These are phyloP conservation scores for Candida tibetensis DNA, from an alignment of 805 yeast genomes.

Conservation along the genomic window DNA sequence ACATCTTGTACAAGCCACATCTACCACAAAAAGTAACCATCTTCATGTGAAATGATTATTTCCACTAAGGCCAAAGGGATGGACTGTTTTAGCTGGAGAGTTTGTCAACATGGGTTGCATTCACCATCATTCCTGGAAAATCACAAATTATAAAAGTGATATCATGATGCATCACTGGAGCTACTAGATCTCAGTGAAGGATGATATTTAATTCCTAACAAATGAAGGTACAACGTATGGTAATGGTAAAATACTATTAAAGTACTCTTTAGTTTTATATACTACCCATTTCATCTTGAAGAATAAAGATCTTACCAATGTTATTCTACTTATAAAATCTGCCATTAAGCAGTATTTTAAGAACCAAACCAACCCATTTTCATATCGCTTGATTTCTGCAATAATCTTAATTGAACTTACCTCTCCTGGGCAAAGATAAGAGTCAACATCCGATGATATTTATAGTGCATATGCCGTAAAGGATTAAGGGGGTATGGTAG, in stretches of 20 bases:
- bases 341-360: constrained; percentile 49
- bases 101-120: constrained; percentile 19
- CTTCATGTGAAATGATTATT: too few species aligned
- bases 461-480: too few species aligned
- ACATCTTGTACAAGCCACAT: constrained; percentile 58
- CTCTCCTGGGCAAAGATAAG: constrained; percentile 71
- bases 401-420: constrained; percentile 74
- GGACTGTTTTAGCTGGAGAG: constrained; percentile 29
- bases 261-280: constrained; percentile 19
- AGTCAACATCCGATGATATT: constrained; percentile 68
- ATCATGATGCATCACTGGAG: too few species aligned
- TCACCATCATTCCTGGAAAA: constrained; percentile 1
- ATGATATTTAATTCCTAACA: constrained; percentile 15
- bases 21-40: too few species aligned
- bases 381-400: constrained; percentile 67
- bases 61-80: too few species aligned
- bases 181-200: constrained; percentile 10
- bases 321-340: too few species aligned
- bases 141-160: too few species aligned
- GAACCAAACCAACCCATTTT: too few species aligned
- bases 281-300: constrained; percentile 21
- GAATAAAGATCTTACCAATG: constrained; percentile 14
- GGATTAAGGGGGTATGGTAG: too few species aligned
- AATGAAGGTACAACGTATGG: constrained; percentile 21
- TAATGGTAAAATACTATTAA: constrained; percentile 24